Percentiles rank a stretch among this genome's conserved stretches.
Conservation (phyloP, 176 grass and related monocot species). For the Triticum monococcum region DNA sequence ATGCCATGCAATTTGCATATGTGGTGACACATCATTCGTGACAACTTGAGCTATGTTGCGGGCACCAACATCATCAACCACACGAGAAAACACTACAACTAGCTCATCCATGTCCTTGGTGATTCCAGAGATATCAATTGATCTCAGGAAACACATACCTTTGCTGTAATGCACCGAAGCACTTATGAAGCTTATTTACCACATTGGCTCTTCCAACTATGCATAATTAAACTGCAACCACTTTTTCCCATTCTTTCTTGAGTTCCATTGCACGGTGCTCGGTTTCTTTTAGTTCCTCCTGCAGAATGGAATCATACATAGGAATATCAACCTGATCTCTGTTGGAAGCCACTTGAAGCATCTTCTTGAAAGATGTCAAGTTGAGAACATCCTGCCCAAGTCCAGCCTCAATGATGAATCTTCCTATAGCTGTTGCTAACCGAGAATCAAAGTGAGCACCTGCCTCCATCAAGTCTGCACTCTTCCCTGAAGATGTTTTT, state of each 20-base stretch:
- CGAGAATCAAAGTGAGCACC: slow-evolving; percentile 29
- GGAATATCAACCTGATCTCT: slow-evolving; percentile 32
- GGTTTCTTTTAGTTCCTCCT: slow-evolving; percentile 59
- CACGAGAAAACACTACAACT: slow-evolving; percentile 29
- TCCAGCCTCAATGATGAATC: slow-evolving; percentile 63
- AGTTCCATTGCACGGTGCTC: slow-evolving; percentile 33
- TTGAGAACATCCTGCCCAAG: slow-evolving; percentile 53
- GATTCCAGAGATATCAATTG: slow-evolving; percentile 53
- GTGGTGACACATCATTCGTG: slow-evolving; percentile 47
- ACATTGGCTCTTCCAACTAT: slow-evolving; percentile 56
- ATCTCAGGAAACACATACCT: slow-evolving; percentile 74
- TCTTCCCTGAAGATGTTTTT: too few relatives aligned
- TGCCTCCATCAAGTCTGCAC: neutral
- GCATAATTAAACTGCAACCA: slow-evolving; percentile 66
- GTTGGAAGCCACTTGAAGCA: slow-evolving; percentile 45
- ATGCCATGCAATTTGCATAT: slow-evolving; percentile 66
- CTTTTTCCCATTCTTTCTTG: slow-evolving; percentile 53
- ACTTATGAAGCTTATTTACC: slow-evolving; percentile 54
- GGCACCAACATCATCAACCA: slow-evolving; percentile 63
- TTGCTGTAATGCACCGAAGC: slow-evolving; percentile 56
- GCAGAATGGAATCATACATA: slow-evolving; percentile 51
- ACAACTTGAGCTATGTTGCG: slow-evolving; percentile 69
- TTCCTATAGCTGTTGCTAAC: slow-evolving; percentile 53
- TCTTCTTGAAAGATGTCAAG: slow-evolving; percentile 54
- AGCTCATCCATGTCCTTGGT: slow-evolving; percentile 58